Base-by-base conservation (phyloP, 2,329 filamentous ascomycete species). In the Sclerotinia subarctica region DNA sequence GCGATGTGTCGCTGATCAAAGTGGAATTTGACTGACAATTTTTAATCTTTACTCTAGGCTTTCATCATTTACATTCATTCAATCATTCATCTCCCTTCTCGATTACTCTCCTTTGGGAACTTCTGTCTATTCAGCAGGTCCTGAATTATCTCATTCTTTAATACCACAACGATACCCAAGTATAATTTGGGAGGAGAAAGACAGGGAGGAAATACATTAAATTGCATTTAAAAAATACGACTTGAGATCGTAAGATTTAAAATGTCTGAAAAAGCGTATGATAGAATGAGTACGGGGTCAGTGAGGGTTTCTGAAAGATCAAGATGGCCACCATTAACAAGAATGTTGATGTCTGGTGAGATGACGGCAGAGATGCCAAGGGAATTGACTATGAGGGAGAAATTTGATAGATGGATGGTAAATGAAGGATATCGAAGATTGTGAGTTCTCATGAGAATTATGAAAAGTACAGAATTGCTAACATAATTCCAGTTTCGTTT, bases 321-420 rank as follows among this genome's bases (percentile, higher is more conserved):
- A 77, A 86, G 91, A 89, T 93, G 90, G 88, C 91, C 92, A 70
- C 91, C 91, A 21, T 84, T 95, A 67, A 92, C 90, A 70, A 87
- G 91, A 72, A 92, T 94, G 89, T 81, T 95, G 77, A 85, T 94
- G 78, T 93, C 91, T 67, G 91, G 91, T 62, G 90, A 93, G 81
- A 90, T 94, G 86, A 92, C 88, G 66, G 88, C 88, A 75, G 89
- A 93, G 77, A 85, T 82, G 75, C 88, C 90, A 73, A 88, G 88
- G 77, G 85, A 88, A 68, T 81, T 94, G 73, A 87, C 86, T 32
- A 79, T 86, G 71, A 85, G 86, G 76, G 90, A 94, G 78, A 90
- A 86, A 77, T 90, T 94, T 76, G 90, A 94, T 78, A 84, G 88
- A 72, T 95, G 92, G 92, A 94, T 95, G 91, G 90, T 94, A 70